phyloP scores from a whole-genome alignment of 805 yeast genomes.

The Wickerhamiella shivajii region DNA sequence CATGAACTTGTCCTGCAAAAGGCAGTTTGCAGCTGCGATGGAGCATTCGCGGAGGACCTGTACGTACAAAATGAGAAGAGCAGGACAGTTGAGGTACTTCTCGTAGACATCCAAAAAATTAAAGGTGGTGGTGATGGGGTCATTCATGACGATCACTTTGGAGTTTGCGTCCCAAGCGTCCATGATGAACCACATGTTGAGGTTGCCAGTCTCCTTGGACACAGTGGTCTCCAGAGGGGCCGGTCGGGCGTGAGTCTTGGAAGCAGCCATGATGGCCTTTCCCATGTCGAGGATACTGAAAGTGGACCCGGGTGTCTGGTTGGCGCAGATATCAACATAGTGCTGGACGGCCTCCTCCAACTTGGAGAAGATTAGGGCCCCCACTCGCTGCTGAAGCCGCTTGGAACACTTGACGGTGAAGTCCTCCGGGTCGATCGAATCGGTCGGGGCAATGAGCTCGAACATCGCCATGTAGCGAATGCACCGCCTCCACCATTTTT shows the following conservation, averaged over 20 bases:
- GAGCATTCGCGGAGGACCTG: slow-evolving; percentile 7
- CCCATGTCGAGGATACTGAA: slow-evolving; percentile 20
- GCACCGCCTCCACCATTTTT: slow-evolving; percentile 8
- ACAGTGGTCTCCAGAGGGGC: slow-evolving; percentile 3
- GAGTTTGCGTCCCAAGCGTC: slow-evolving; percentile 8
- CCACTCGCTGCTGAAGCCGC: slow-evolving; percentile 5
- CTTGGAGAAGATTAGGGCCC: slow-evolving; percentile 3
- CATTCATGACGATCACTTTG: slow-evolving; percentile 5
- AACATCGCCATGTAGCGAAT: slow-evolving; percentile 5
- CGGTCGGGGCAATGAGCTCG: slow-evolving; percentile 2
- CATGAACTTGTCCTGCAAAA: slow-evolving; percentile 8
- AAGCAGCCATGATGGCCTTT: neutral
- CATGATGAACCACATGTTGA: slow-evolving; percentile 7
- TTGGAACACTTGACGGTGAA: slow-evolving; percentile 1
- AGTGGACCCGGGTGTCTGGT: slow-evolving; percentile 14
- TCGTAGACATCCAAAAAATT: slow-evolving; percentile 5
- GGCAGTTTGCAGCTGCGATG: slow-evolving; percentile 7
- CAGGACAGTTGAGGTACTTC: slow-evolving; percentile 6
- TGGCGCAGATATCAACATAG: slow-evolving; percentile 5
- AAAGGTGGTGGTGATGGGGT: slow-evolving; percentile 7
- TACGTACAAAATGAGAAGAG: slow-evolving; percentile 4
- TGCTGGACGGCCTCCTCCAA: slow-evolving; percentile 5
- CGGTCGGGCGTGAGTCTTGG: slow-evolving; percentile 5
- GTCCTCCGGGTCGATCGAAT: slow-evolving; percentile 1
- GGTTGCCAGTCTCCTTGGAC: slow-evolving; percentile 4